phyloP scores from a whole-genome alignment of 768 basidiomycete genomes.

The Boletus insuetus region DNA sequence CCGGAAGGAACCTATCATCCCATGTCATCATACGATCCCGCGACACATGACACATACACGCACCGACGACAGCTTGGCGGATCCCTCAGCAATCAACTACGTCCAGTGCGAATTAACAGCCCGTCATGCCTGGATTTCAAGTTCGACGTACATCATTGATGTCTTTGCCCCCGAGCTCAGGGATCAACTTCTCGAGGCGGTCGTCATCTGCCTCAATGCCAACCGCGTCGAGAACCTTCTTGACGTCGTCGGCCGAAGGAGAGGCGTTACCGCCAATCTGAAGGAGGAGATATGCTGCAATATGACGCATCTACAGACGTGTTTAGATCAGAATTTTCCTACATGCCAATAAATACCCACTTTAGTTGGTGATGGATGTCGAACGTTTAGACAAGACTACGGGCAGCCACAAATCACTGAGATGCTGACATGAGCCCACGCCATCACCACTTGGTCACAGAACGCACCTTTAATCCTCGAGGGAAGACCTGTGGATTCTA shows the following conservation, averaged over 20 bases:
- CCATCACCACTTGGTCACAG: background rate
- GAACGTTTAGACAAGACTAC: slow-evolving; percentile 37
- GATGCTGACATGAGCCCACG: slow-evolving; percentile 12
- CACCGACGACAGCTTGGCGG: slow-evolving; percentile 91
- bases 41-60: slow-evolving; percentile 26
- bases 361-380: slow-evolving; percentile 38
- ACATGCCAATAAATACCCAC: slow-evolving; percentile 31
- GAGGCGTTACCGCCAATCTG: slow-evolving; percentile 88
- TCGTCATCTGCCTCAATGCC: slow-evolving; percentile 87
- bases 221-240: slow-evolving; percentile 79
- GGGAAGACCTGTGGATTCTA: slow-evolving; percentile 96
- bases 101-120: background rate
- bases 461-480: slow-evolving; percentile 74
- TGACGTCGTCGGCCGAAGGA: slow-evolving; percentile 85
- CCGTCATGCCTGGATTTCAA: background rate
- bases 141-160: slow-evolving; percentile 63
- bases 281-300: slow-evolving; percentile 98
- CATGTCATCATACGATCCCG: slow-evolving; percentile 3
- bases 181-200: slow-evolving; percentile 77
- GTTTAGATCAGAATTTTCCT: background rate
- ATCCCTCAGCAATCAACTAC: slow-evolving; percentile 90
- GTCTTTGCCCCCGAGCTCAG: slow-evolving; percentile 90
- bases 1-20: slow-evolving; percentile 81
- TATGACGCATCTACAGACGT: slow-evolving; percentile 70
- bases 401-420: slow-evolving; percentile 93